Conservation (phyloP, 2,329 filamentous ascomycete genomes). For the Fusarium nelsonii region DNA sequence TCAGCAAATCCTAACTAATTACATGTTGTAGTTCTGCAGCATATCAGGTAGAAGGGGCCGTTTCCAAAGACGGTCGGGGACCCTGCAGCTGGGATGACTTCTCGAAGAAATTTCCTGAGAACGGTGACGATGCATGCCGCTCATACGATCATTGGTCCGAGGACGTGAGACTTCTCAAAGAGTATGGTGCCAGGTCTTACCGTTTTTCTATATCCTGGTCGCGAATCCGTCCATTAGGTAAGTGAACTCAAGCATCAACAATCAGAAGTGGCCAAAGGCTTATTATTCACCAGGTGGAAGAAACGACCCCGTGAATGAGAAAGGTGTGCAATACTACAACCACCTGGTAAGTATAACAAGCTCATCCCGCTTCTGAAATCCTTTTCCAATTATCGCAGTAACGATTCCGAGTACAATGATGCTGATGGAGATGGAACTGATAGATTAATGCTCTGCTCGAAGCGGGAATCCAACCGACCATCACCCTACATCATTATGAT, state of each 20-base stretch:
- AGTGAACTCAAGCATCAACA: too few species aligned
- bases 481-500: conserved; percentile 77
- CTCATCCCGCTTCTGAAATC: too few species aligned
- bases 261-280: too few species aligned
- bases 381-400: too few species aligned
- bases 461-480: conserved; percentile 69
- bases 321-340: conserved; percentile 70
- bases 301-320: conserved; percentile 71
- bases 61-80: conserved; percentile 57
- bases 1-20: too few species aligned
- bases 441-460: conserved; percentile 68
- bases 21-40: conserved; percentile 53
- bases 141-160: conserved; percentile 59
- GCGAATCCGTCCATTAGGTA: conserved; percentile 69
- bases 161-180: conserved; percentile 71
- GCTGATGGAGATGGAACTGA: too few species aligned
- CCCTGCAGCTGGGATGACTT: conserved; percentile 60
- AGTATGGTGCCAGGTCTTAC: conserved; percentile 69
- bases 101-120: conserved; percentile 55
- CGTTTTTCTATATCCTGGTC: conserved; percentile 76
- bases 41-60: conserved; percentile 60
- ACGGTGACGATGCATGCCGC: conserved; percentile 62
- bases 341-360: conserved; percentile 59
- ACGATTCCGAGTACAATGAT: too few species aligned
- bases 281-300: conserved; percentile 60